Evolutionary conservation across 129 eudicot species (phyloP).

Genomic region (Centella asiatica): DNA sequence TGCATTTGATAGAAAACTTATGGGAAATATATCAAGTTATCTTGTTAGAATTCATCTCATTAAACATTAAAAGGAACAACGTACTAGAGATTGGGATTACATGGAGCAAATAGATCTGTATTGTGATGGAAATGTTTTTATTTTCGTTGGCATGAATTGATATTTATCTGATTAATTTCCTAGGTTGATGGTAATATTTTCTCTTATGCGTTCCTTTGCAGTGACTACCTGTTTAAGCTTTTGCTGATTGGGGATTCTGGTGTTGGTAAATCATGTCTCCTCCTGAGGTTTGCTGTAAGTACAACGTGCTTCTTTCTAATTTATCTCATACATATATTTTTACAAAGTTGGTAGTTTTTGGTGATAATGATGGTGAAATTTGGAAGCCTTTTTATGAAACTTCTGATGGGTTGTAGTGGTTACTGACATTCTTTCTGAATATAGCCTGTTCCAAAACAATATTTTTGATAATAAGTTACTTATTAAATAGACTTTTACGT

Average conservation of each 20-base stretch:
- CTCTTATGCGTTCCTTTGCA: conserved; percentile 21
- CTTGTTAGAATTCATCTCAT: no score
- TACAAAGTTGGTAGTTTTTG: not conserved
- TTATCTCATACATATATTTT: not conserved
- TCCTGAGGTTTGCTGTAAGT: conserved; percentile 94
- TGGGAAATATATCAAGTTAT: not conserved
- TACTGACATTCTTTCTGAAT: no score
- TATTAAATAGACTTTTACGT: no score
- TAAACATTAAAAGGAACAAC: no score
- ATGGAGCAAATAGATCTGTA: no score
- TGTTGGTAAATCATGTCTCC: conserved; percentile 96
- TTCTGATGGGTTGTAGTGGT: no score
- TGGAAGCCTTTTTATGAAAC: no score
- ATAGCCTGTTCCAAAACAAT: no score
- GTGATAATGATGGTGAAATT: no score
- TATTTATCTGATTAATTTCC: not conserved
- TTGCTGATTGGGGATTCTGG: conserved; percentile 98
- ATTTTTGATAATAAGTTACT: no score
- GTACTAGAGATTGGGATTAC: no score
- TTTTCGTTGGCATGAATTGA: no score
- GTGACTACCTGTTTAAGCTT: conserved; percentile 92
- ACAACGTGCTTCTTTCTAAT: not conserved
- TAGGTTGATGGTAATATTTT: not conserved
- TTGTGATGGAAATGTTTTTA: not conserved
- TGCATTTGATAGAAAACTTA: not conserved